Base-by-base conservation (phyloP, 2,329 filamentous ascomycete genomes). In the Aspergillus costaricaensis region DNA sequence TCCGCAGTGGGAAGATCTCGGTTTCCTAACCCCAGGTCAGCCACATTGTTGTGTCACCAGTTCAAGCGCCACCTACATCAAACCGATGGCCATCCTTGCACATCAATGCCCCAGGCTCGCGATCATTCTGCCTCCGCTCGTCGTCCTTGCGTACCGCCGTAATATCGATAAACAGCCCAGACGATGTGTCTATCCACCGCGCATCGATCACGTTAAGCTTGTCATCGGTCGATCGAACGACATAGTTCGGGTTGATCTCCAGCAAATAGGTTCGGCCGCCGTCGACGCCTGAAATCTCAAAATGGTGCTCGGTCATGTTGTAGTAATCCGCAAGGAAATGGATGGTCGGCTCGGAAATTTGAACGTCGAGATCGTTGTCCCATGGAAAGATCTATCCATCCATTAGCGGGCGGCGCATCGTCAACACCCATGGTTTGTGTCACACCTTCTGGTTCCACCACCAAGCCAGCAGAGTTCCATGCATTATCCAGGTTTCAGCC, bases 401-500 rank as follows among this genome's bases (percentile, higher is more conserved):
- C 39, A 61, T 49, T 65, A 65, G 54, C 53, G 56, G 38, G 27
- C 17, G 41, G 41, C 30, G 48, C 56, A 58, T 50, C 43, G 19
- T 43, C 39, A 50, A 19, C 17, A 36, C 27, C 52, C 14, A 19
- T 25, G 8, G 17, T 25, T 25, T 12, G 5, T 8, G 30, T 55
- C 48, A 19, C 54, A 79, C 77, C 71, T 81, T 80, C 56, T 81
- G 78, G 65, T 86, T 86, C 85, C 85, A 88, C 81, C 83, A 87
- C 85, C 85, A 87, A 38, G 84, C 83, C 15, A 87, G 74, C 43
- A 88, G 73, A 5, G 82, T 83, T 12, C 85, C 85, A 65, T 88
- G 85, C 83, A 87, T 86, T 59, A 88, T 82, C 85, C 85, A 88
- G 8, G 85, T 87, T 64, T 86, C 82, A 4, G 81, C 81, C 14